These are phyloP conservation scores for Blastomyces parvus DNA, from an alignment of 2,329 filamentous ascomycete species.

Conservation along the genomic window DNA sequence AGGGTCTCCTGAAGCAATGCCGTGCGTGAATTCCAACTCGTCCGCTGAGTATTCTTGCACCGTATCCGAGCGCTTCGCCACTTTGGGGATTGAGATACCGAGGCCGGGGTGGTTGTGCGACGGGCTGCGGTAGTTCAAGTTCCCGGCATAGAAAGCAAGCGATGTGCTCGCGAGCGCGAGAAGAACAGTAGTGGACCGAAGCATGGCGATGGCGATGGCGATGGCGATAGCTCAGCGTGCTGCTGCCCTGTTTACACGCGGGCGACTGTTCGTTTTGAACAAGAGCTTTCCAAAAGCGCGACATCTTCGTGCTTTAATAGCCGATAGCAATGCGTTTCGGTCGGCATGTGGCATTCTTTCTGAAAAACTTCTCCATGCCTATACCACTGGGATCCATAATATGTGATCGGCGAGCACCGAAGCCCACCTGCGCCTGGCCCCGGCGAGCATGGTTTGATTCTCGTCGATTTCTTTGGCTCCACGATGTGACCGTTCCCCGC, in stretches of 20 bases:
- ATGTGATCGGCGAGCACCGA: not conserved
- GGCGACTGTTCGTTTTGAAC: not conserved
- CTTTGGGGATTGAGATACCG: slow-evolving; percentile 53
- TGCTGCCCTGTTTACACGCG: not conserved
- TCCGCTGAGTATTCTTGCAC: slow-evolving; percentile 27
- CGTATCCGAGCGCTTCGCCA: slow-evolving; percentile 45
- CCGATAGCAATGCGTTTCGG: not conserved
- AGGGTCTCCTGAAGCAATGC: slow-evolving; percentile 44
- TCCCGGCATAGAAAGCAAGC: slow-evolving; percentile 7
- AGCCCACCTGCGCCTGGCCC: not conserved
- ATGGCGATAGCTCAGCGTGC: not conserved
- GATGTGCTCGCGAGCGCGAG: slow-evolving; percentile 2
- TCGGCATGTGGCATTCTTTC: not conserved
- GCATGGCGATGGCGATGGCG: not conserved
- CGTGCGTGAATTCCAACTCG: slow-evolving; percentile 55
- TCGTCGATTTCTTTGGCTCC: not conserved
- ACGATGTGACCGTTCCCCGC: not conserved
- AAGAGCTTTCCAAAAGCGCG: not conserved
- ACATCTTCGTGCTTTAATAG: not conserved
- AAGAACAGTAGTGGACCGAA: not conserved
- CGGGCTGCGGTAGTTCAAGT: slow-evolving; percentile 51
- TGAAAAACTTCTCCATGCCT: not conserved
- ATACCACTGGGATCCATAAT: not conserved
- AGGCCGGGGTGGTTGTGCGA: slow-evolving; percentile 54
- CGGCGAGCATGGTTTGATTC: not conserved